These are phyloP conservation scores for Leptographium wingfieldii DNA, from an alignment of 2,329 filamentous ascomycete genomes.

Conservation along the genomic window DNA sequence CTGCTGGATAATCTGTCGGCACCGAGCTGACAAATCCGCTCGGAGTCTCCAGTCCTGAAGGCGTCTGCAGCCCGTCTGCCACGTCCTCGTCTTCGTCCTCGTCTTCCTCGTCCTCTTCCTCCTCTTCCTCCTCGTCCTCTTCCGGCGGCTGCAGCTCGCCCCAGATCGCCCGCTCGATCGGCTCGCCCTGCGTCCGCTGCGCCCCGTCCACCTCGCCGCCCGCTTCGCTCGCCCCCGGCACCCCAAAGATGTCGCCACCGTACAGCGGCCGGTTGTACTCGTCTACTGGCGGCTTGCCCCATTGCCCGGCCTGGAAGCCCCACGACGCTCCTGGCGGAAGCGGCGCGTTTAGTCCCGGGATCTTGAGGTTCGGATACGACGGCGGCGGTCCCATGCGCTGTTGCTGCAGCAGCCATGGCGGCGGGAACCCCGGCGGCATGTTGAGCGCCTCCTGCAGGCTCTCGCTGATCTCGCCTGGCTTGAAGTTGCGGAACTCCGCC, in stretches of 20 bases:
- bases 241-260: slow-evolving; percentile 88
- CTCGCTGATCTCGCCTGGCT: slow-evolving; percentile 81
- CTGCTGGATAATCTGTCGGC: slow-evolving; percentile 62
- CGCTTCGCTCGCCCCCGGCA: slow-evolving; percentile 29
- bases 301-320: slow-evolving; percentile 93
- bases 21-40: slow-evolving; percentile 69
- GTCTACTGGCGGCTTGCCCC: slow-evolving; percentile 90
- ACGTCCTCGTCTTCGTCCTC: slow-evolving; percentile 63
- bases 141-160: slow-evolving; percentile 76
- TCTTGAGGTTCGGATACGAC: slow-evolving; percentile 89
- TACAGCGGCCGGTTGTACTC: slow-evolving; percentile 86
- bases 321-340: slow-evolving; percentile 79
- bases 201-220: slow-evolving; percentile 23
- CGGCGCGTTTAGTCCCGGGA: slow-evolving; percentile 87
- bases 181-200: slow-evolving; percentile 43
- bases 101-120: slow-evolving; percentile 51
- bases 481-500: slow-evolving; percentile 81
- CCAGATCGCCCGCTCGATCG: slow-evolving; percentile 80
- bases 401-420: slow-evolving; percentile 95
- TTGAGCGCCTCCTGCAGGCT: slow-evolving; percentile 84
- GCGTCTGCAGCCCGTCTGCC: slow-evolving; percentile 53
- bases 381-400: slow-evolving; percentile 88
- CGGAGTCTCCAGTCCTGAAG: slow-evolving; percentile 67
- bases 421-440: slow-evolving; percentile 84
- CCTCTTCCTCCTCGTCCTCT: slow-evolving; percentile 60